Evolutionary conservation across 768 basidiomycete genomes (phyloP).

Genomic region (Calvatia gigantea): DNA sequence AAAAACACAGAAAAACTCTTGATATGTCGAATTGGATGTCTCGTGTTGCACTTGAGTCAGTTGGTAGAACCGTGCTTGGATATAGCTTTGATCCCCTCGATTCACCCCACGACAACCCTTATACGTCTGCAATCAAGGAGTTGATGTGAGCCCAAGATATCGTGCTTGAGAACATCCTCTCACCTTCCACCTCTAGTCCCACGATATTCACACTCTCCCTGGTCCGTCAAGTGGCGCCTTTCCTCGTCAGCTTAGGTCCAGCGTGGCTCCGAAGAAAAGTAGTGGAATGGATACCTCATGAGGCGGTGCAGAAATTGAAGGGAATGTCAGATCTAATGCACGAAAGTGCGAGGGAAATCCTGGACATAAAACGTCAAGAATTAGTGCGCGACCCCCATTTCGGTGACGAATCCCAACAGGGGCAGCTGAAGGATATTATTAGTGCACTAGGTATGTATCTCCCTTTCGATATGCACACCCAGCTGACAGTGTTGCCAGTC

Average conservation of each 20-base stretch:
- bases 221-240: constrained; percentile 43
- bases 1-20: constrained; percentile 22
- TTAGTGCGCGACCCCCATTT: constrained; percentile 16
- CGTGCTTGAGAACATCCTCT: background rate
- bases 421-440: constrained; percentile 43
- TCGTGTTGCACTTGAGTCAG: constrained; percentile 39
- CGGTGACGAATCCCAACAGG: constrained; percentile 20
- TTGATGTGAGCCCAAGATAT: constrained; percentile 32
- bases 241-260: constrained; percentile 37
- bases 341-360: constrained; percentile 34
- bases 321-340: constrained; percentile 48
- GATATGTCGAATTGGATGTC: constrained; percentile 48
- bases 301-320: constrained; percentile 37
- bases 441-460: constrained; percentile 40
- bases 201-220: constrained; percentile 42
- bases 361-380: constrained; percentile 32
- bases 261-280: constrained; percentile 39
- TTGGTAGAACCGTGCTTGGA: constrained; percentile 40
- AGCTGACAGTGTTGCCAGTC: constrained; percentile 21
- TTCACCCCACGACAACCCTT: constrained; percentile 37
- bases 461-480: background rate
- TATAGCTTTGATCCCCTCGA: constrained; percentile 47
- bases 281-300: constrained; percentile 36
- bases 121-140: constrained; percentile 41
- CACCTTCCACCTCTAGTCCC: constrained; percentile 29